These are phyloP conservation scores for Termitomyces heimii DNA, from an alignment of 768 basidiomycete genomes.

Conservation along the genomic window DNA sequence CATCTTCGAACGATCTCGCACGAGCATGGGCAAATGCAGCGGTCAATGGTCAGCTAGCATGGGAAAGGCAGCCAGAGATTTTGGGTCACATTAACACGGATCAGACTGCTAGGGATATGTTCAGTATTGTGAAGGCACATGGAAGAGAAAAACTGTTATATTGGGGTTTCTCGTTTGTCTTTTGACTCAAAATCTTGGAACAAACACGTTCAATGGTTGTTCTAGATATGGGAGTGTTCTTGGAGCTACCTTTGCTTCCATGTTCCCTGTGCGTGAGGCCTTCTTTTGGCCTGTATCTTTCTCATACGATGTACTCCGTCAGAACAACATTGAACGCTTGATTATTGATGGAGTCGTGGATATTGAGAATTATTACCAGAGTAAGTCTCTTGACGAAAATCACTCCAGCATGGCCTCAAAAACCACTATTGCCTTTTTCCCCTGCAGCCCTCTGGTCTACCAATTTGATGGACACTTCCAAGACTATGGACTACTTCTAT, in stretches of 20 bases:
- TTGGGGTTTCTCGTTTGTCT: slow-evolving; percentile 25
- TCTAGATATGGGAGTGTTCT: slow-evolving; percentile 22
- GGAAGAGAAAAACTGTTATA: slow-evolving; percentile 26
- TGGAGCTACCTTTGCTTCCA: slow-evolving; percentile 21
- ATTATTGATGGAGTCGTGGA: slow-evolving; percentile 37
- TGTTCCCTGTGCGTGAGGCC: slow-evolving; percentile 18
- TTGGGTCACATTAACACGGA: slow-evolving; percentile 30
- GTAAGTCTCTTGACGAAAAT: slow-evolving; percentile 14
- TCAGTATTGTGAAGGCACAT: slow-evolving; percentile 25
- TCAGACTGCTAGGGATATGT: slow-evolving; percentile 32
- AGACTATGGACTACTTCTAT: slow-evolving; percentile 29
- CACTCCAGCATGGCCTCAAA: neutral
- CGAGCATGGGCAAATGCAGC: slow-evolving; percentile 26
- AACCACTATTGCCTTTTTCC: neutral
- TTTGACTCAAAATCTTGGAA: neutral
- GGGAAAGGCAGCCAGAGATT: slow-evolving; percentile 21
- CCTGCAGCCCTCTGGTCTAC: slow-evolving; percentile 27
- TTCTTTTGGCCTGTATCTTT: neutral
- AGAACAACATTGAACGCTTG: slow-evolving; percentile 33
- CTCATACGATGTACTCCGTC: neutral
- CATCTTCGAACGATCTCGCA: slow-evolving; percentile 19
- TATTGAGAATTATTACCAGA: slow-evolving; percentile 31
- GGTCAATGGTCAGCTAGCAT: slow-evolving; percentile 25
- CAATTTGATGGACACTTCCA: slow-evolving; percentile 31
- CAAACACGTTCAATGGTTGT: neutral